These are phyloP conservation scores for Gracilaria gracilis DNA, from an alignment of 23 red algal species.

Conservation along the genomic window DNA sequence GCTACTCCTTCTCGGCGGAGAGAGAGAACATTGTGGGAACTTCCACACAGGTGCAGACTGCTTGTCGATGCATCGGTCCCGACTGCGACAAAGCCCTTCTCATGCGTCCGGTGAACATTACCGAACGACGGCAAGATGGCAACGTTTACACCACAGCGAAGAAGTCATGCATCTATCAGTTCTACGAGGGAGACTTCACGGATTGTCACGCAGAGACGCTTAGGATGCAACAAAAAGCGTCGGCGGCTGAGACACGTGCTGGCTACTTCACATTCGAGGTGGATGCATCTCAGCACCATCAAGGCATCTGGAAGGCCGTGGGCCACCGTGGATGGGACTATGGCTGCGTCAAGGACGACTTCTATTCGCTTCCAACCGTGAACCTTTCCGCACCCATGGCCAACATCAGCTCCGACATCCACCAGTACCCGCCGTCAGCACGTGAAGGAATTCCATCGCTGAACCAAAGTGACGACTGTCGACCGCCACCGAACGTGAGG, in stretches of 20 bases:
- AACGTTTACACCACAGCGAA: background rate
- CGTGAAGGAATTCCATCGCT: background rate
- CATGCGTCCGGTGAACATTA: constrained; percentile 44
- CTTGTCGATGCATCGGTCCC: constrained; percentile 41
- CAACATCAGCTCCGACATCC: constrained; percentile 30
- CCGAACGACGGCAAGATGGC: background rate
- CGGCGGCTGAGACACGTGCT: background rate
- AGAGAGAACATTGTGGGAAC: constrained; percentile 15
- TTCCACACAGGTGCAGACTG: constrained; percentile 32
- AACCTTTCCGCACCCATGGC: background rate
- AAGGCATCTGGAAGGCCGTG: constrained; percentile 24
- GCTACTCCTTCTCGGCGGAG: background rate
- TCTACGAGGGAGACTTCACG: constrained; percentile 14
- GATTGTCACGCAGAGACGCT: constrained; percentile 43
- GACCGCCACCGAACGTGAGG: constrained; percentile 14
- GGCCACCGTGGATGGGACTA: constrained; percentile 35
- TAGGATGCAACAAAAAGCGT: background rate
- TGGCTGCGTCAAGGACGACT: constrained; percentile 21
- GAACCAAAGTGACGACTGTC: background rate
- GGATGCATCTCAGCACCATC: background rate
- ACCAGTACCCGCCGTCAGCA: background rate
- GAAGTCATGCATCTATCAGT: constrained; percentile 36
- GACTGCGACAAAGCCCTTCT: constrained; percentile 39
- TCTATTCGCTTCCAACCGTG: constrained; percentile 12
- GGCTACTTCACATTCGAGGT: constrained; percentile 2